phyloP scores from a whole-genome alignment of 345 rosid genomes.

The Draba incana region DNA sequence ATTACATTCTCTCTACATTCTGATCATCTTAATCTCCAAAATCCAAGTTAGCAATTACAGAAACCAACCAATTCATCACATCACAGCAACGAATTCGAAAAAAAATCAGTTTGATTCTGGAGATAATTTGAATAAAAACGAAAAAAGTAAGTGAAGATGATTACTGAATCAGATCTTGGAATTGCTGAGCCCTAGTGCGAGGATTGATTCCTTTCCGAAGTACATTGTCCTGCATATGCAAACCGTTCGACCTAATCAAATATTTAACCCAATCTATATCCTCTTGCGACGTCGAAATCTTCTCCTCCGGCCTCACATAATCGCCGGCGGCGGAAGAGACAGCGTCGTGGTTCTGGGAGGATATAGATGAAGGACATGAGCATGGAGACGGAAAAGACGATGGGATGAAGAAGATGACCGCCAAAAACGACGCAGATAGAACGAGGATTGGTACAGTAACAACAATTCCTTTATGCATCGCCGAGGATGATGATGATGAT shows the following conservation, averaged over 20 bases:
- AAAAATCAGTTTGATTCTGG: not conserved
- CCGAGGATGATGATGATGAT: conserved; percentile 19
- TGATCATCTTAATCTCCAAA: not conserved
- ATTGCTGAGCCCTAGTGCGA: conserved; percentile 82
- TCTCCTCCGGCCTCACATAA: conserved; percentile 33
- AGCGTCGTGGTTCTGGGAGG: conserved; percentile 25
- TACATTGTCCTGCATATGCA: conserved; percentile 83
- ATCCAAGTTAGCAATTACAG: too few species aligned
- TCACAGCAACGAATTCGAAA: too few species aligned
- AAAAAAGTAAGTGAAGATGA: not conserved
- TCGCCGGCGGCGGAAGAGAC: not conserved
- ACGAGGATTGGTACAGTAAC: conserved; percentile 65
- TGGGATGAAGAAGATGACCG: conserved; percentile 62
- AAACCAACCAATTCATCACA: too few species aligned
- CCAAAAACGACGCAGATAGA: conserved; percentile 55
- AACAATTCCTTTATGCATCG: conserved; percentile 61
- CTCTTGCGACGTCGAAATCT: conserved; percentile 52
- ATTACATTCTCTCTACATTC: conserved; percentile 1
- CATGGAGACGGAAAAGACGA: conserved; percentile 63
- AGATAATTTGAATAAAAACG: not conserved
- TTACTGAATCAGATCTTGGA: conserved; percentile 76
- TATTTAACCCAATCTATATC: conserved; percentile 80
- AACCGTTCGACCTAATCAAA: conserved; percentile 79
- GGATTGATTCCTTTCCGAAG: conserved; percentile 95
- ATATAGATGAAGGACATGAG: conserved; percentile 51